Evolutionary conservation across 768 basidiomycete species (phyloP).

Genomic region (Leucocoprinus leucothites): DNA sequence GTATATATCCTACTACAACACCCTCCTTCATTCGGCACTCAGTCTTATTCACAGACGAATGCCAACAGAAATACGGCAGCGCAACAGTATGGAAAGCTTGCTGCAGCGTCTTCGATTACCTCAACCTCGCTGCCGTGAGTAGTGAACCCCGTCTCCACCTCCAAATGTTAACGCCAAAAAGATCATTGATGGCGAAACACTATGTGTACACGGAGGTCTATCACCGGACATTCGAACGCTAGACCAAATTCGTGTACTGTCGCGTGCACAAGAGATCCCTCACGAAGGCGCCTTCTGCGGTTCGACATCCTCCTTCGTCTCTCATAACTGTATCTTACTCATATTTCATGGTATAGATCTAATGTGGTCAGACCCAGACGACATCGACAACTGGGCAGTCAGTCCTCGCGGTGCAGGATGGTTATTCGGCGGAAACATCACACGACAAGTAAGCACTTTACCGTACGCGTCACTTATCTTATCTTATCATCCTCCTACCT

Average conservation of each 20-base stretch:
- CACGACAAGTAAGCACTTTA: slow-evolving; percentile 59
- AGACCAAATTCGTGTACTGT: slow-evolving; percentile 90
- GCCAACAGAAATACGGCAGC: slow-evolving; percentile 96
- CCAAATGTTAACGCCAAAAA: slow-evolving; percentile 25
- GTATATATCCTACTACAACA: slow-evolving; percentile 39
- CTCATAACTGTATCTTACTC: background rate
- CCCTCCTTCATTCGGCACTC: background rate
- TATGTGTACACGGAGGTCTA: slow-evolving; percentile 95
- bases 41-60: slow-evolving; percentile 64
- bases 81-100: slow-evolving; percentile 97
- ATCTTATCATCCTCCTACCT: background rate
- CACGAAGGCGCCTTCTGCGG: slow-evolving; percentile 99
- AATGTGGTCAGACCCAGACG: slow-evolving; percentile 98
- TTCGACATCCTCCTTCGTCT: slow-evolving; percentile 25
- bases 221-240: slow-evolving; percentile 95
- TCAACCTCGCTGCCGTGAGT: slow-evolving; percentile 89
- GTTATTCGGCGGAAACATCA: slow-evolving; percentile 87
- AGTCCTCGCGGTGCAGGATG: slow-evolving; percentile 96
- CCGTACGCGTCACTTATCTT: background rate
- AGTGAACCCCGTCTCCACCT: background rate
- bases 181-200: slow-evolving; percentile 91
- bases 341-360: slow-evolving; percentile 57
- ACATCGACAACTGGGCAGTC: slow-evolving; percentile 94
- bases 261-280: slow-evolving; percentile 95
- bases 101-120: slow-evolving; percentile 93